A percentile compares a stretch with the other conserved stretches of the same genome.
phyloP scores from a whole-genome alignment of 1,139 yeast genomes.

The Blastobotrys petasosporus region DNA sequence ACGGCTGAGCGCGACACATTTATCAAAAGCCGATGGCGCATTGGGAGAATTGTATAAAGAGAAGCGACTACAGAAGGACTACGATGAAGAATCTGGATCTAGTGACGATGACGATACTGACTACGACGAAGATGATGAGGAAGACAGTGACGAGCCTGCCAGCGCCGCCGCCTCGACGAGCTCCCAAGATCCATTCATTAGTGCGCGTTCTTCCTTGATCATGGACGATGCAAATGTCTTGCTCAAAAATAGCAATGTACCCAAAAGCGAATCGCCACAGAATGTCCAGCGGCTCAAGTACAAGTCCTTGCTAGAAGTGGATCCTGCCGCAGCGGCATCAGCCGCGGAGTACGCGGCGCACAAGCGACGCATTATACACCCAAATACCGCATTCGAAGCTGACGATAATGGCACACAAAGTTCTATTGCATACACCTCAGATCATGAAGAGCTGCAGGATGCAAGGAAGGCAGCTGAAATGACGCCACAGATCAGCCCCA shows the following conservation, averaged over 20 bases:
- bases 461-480: conserved; percentile 56
- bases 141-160: conserved; percentile 11
- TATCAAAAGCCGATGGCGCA: conserved; percentile 24
- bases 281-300: conserved; percentile 14
- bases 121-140: conserved; percentile 16
- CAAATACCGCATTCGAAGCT: conserved; percentile 34
- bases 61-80: conserved; percentile 17
- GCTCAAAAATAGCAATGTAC: background rate
- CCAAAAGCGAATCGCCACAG: conserved; percentile 12
- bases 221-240: conserved; percentile 1
- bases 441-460: conserved; percentile 62
- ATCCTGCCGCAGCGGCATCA: conserved; percentile 17
- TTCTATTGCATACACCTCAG: conserved; percentile 60
- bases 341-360: conserved; percentile 43
- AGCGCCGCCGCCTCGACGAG: background rate
- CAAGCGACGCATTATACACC: conserved; percentile 41
- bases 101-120: conserved; percentile 12
- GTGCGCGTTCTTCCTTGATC: background rate
- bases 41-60: conserved; percentile 19
- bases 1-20: conserved; percentile 22
- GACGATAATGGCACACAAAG: conserved; percentile 14
- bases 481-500: conserved; percentile 55
- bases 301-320: conserved; percentile 38
- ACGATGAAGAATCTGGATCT: conserved; percentile 16
- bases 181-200: background rate